These are phyloP conservation scores for Rhododendron henanense DNA, from an alignment of 148 eudicot species.

Conservation along the genomic window DNA sequence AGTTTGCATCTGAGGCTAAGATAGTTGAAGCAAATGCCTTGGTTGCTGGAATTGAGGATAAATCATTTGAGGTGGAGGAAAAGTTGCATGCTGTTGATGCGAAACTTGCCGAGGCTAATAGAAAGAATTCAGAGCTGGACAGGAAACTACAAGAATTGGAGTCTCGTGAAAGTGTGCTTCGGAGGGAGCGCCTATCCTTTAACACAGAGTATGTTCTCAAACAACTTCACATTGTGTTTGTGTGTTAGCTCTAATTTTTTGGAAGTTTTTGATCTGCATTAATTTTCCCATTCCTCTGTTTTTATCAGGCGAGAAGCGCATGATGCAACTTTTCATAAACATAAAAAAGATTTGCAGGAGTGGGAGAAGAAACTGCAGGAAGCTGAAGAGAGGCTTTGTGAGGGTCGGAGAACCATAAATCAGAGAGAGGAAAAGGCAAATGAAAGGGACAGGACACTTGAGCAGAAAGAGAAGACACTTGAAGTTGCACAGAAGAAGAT, in stretches of 20 bases:
- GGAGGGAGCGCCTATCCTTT: slow-evolving; percentile 53
- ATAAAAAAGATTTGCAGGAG: slow-evolving; percentile 62
- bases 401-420: slow-evolving; percentile 51
- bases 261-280: slow-evolving; percentile 2
- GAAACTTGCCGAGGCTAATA: slow-evolving; percentile 63
- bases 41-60: slow-evolving; percentile 52
- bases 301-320: slow-evolving; percentile 59
- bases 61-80: slow-evolving; percentile 53
- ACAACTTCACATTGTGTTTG: not conserved
- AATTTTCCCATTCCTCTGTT: slow-evolving; percentile 16
- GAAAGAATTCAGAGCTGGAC: slow-evolving; percentile 64
- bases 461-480: slow-evolving; percentile 54
- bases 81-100: slow-evolving; percentile 55
- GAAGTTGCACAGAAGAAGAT: slow-evolving; percentile 53
- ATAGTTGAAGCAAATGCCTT: slow-evolving; percentile 47
- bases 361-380: slow-evolving; percentile 90
- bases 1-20: slow-evolving; percentile 46
- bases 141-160: slow-evolving; percentile 75
- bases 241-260: not conserved
- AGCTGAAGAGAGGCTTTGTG: slow-evolving; percentile 64
- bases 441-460: slow-evolving; percentile 42
- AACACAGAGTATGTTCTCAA: slow-evolving; percentile 56
- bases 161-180: slow-evolving; percentile 67
- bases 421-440: slow-evolving; percentile 64
- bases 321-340: slow-evolving; percentile 45